phyloP scores from a whole-genome alignment of 2,329 filamentous ascomycete genomes.

The Aspergillus sp. region DNA sequence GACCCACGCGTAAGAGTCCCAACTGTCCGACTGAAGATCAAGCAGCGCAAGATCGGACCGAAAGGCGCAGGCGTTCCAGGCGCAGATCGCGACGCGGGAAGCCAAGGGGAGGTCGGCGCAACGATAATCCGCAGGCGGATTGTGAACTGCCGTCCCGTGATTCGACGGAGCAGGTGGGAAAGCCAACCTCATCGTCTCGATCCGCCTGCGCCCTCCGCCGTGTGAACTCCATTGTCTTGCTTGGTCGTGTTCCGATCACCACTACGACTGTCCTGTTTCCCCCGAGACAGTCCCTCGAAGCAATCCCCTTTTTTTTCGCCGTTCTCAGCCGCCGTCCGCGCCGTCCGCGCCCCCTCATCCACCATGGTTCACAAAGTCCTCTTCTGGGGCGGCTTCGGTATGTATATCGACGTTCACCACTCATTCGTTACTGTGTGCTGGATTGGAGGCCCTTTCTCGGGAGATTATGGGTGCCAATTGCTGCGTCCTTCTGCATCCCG shows the following conservation, averaged over 20 bases:
- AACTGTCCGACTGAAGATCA: neutral
- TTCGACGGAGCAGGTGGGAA: conserved; percentile 23
- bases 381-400: conserved; percentile 78
- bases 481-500: neutral
- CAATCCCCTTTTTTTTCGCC: neutral
- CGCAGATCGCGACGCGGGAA: conserved; percentile 4
- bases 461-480: neutral
- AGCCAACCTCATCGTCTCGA: conserved; percentile 16
- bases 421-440: neutral
- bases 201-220: conserved; percentile 20
- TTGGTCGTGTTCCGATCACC: conserved; percentile 15
- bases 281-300: neutral
- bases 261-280: neutral
- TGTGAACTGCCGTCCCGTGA: conserved; percentile 36
- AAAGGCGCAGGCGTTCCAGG: neutral
- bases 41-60: conserved; percentile 5
- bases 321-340: conserved; percentile 15
- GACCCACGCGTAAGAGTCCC: neutral
- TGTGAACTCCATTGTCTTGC: conserved; percentile 27
- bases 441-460: neutral
- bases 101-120: conserved; percentile 9
- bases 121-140: conserved; percentile 18
- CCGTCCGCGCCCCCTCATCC: conserved; percentile 13
- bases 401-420: conserved; percentile 28
- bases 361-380: conserved; percentile 52